Conservation (phyloP, 1,284 basidiomycete genomes). For the Cryptococcus sp. region DNA sequence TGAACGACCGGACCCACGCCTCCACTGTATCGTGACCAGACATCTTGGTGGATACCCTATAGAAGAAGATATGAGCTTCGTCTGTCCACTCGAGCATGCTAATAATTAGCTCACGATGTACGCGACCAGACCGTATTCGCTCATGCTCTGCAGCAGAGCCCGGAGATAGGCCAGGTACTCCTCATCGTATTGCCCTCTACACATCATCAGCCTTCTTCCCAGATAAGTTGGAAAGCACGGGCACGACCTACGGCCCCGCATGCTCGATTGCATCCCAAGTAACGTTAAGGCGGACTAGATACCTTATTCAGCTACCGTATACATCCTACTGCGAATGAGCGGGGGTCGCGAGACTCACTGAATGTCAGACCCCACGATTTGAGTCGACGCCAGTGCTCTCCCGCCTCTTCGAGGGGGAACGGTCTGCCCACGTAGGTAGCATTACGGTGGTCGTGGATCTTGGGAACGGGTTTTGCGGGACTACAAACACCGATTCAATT, state of each 20-base stretch:
- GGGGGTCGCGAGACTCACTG: conserved; percentile 57
- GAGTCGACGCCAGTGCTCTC: conserved; percentile 75
- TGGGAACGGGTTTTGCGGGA: conserved; percentile 12
- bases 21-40: conserved; percentile 92
- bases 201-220: conserved; percentile 2
- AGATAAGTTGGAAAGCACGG: not conserved
- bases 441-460: conserved; percentile 56
- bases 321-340: not conserved
- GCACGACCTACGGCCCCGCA: conserved; percentile 72
- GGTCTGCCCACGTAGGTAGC: conserved; percentile 81
- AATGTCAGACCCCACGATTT: conserved; percentile 84
- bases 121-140: conserved; percentile 75
- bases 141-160: conserved; percentile 71
- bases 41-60: conserved; percentile 77
- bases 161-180: conserved; percentile 83
- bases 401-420: conserved; percentile 79
- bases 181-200: conserved; percentile 75
- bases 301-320: conserved; percentile 9
- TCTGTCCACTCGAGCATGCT: not conserved
- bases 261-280: conserved; percentile 98
- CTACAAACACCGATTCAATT: conserved; percentile 4
- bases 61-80: not conserved
- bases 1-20: conserved; percentile 58
- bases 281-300: conserved; percentile 76
- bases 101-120: conserved; percentile 73